A percentile compares a stretch with the other conserved stretches of the same genome.
These are phyloP conservation scores for Suillus clintonianus DNA, from an alignment of 768 basidiomycete genomes.

Conservation along the genomic window DNA sequence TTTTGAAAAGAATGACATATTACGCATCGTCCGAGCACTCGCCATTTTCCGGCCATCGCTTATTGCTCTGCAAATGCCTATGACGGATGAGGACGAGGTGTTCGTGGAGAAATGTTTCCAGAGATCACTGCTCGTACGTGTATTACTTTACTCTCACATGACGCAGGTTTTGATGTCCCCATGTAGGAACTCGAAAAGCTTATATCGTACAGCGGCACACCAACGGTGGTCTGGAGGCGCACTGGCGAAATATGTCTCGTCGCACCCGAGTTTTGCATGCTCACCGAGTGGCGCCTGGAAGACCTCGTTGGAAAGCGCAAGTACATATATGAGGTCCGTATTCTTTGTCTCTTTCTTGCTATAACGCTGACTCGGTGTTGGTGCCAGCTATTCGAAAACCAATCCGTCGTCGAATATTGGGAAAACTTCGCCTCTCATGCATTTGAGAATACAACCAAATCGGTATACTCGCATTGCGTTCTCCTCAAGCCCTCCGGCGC, in stretches of 20 bases:
- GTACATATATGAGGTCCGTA: slow-evolving; percentile 46
- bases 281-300: slow-evolving; percentile 88
- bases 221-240: slow-evolving; percentile 95
- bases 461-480: slow-evolving; percentile 91
- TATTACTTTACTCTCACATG: not conserved
- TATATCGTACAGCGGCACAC: slow-evolving; percentile 95
- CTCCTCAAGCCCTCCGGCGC: slow-evolving; percentile 82
- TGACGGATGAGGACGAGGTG: slow-evolving; percentile 93
- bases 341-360: slow-evolving; percentile 22
- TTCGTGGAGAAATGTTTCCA: slow-evolving; percentile 97
- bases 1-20: slow-evolving; percentile 94
- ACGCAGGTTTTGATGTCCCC: slow-evolving; percentile 2
- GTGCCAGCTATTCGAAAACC: slow-evolving; percentile 86
- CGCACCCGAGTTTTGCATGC: slow-evolving; percentile 92
- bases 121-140: slow-evolving; percentile 79
- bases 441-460: slow-evolving; percentile 96
- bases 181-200: slow-evolving; percentile 91
- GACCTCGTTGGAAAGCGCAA: slow-evolving; percentile 67
- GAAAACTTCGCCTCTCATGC: slow-evolving; percentile 97
- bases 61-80: slow-evolving; percentile 96
- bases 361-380: not conserved
- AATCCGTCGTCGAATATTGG: slow-evolving; percentile 94
- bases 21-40: slow-evolving; percentile 91
- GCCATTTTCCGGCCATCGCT: slow-evolving; percentile 96
- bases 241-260: slow-evolving; percentile 98